These are phyloP conservation scores for Fagopyrum homotropicum DNA, from an alignment of 148 eudicot genomes.

Conservation along the genomic window DNA sequence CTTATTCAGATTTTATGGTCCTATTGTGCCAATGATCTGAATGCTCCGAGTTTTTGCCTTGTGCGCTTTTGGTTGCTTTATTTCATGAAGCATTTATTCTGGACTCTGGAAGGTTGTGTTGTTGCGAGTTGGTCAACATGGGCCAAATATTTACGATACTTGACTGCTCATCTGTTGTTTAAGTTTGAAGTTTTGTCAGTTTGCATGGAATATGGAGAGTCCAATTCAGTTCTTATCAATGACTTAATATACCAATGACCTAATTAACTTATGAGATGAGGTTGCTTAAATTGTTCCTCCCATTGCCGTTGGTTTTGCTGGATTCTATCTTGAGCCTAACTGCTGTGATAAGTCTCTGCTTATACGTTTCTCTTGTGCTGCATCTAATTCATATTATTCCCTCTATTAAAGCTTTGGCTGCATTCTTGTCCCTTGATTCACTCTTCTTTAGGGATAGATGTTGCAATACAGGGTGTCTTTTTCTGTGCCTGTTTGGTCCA, in stretches of 20 bases:
- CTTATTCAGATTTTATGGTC: neutral
- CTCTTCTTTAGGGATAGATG: too few relatives aligned
- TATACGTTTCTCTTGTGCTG: neutral
- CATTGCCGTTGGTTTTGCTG: neutral
- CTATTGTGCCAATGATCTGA: neutral
- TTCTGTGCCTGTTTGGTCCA: too few relatives aligned
- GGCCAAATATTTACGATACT: neutral
- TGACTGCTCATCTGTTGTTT: neutral
- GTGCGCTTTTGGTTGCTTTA: neutral
- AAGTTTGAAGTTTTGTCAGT: neutral
- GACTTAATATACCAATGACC: neutral
- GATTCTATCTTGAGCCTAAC: neutral
- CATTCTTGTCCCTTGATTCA: too few relatives aligned
- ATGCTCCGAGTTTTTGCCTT: neutral
- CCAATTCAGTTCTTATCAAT: neutral
- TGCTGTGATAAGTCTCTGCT: neutral
- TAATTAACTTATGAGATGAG: neutral
- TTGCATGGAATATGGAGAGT: slow-evolving; percentile 1
- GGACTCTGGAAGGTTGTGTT: neutral
- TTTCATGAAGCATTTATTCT: neutral
- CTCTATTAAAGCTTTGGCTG: too few relatives aligned
- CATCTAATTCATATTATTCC: neutral
- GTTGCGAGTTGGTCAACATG: neutral
- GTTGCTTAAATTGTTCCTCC: neutral
- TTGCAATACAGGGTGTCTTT: too few relatives aligned